A percentile compares a stretch with the other conserved stretches of the same genome.
These are phyloP conservation scores for Tulasnella sp. DNA, from an alignment of 768 basidiomycete genomes.

Conservation along the genomic window DNA sequence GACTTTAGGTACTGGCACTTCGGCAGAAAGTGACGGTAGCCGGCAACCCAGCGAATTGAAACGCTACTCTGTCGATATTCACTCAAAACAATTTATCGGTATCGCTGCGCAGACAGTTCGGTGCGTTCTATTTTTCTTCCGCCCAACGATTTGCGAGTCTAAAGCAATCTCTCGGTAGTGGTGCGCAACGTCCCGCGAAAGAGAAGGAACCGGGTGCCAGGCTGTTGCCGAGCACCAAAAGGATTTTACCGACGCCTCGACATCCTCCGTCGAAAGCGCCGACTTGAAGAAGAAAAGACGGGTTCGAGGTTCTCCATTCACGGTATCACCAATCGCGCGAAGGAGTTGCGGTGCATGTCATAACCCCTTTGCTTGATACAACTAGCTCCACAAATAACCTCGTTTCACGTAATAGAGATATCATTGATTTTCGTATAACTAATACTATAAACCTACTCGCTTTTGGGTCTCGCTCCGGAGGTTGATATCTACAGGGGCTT, in stretches of 20 bases:
- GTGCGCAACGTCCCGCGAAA: neutral
- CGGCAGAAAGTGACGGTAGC: slow-evolving; percentile 11
- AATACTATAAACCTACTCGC: too few relatives aligned
- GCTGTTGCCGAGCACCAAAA: neutral
- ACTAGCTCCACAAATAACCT: too few relatives aligned
- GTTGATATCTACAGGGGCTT: too few relatives aligned
- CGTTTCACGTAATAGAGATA: too few relatives aligned
- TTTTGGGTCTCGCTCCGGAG: too few relatives aligned
- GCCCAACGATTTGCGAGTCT: too few relatives aligned
- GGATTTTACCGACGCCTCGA: neutral
- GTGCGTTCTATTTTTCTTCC: neutral
- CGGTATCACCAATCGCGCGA: neutral
- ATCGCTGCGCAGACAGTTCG: slow-evolving; percentile 9
- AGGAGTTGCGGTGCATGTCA: neutral
- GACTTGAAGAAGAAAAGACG: slow-evolving; percentile 6
- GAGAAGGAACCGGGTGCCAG: neutral
- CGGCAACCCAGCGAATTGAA: slow-evolving; percentile 21
- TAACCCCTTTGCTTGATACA: neutral
- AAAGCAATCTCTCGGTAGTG: neutral
- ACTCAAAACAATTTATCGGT: slow-evolving; percentile 15
- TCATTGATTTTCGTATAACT: too few relatives aligned
- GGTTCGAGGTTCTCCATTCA: slow-evolving; percentile 5
- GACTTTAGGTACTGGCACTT: slow-evolving; percentile 18
- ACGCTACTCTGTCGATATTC: slow-evolving; percentile 1
- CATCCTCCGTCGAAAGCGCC: neutral